phyloP scores from a whole-genome alignment of 169 alveolate genomes.

The Eimeria necatrix region DNA sequence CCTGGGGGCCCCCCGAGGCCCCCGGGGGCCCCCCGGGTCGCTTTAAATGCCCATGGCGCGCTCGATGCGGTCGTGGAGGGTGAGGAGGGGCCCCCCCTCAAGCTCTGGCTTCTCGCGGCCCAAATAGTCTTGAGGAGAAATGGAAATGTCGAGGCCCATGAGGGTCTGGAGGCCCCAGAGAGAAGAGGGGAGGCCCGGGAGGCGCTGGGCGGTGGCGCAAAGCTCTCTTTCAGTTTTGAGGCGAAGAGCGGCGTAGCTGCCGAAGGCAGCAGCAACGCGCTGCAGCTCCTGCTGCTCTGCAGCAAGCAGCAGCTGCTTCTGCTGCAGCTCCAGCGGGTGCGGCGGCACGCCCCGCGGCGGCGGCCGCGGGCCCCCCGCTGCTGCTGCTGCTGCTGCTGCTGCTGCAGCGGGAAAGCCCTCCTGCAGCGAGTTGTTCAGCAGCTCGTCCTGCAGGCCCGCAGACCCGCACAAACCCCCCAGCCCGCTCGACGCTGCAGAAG shows the following conservation, averaged over 20 bases:
- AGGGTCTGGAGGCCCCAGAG: constrained; percentile 67
- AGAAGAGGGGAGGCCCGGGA: constrained; percentile 80
- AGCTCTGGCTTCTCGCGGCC: constrained; percentile 62
- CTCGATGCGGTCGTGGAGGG: constrained; percentile 55
- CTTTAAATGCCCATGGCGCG: constrained; percentile 28
- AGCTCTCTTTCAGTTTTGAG: constrained; percentile 66
- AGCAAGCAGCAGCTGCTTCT: constrained; percentile 40
- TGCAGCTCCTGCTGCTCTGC: constrained; percentile 41
- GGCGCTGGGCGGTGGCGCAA: constrained; percentile 73
- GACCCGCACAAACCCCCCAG: not conserved
- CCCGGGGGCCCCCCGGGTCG: no score
- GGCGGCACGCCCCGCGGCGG: constrained; percentile 22
- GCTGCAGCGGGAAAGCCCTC: not conserved
- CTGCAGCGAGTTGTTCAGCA: not conserved
- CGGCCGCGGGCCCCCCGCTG: constrained; percentile 4
- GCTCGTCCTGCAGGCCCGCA: not conserved
- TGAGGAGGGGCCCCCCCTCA: constrained; percentile 54
- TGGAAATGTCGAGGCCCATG: constrained; percentile 74
- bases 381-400: constrained; percentile 7
- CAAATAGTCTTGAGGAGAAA: constrained; percentile 14
- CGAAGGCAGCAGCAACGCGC: constrained; percentile 65
- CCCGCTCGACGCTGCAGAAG: not conserved
- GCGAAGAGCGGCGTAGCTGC: constrained; percentile 61
- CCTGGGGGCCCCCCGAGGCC: no score
- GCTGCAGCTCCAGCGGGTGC: constrained; percentile 71